Evolutionary conservation across 805 yeast species (phyloP).

Genomic region (Hanseniaspora lindneri): DNA sequence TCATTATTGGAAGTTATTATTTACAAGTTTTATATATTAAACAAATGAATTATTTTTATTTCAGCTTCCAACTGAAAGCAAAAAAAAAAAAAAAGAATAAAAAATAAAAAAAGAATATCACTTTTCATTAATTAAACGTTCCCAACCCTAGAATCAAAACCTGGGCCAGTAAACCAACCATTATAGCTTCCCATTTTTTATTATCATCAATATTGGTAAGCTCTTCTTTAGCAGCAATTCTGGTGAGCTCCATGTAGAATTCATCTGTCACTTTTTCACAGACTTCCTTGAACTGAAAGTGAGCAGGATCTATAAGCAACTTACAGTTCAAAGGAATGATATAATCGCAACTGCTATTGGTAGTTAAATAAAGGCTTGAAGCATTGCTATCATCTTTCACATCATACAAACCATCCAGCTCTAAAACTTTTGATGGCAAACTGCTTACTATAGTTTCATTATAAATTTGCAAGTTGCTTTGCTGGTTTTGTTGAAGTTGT

Average conservation of each 20-base stretch:
- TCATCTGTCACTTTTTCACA: constrained; percentile 9
- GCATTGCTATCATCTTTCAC: not conserved
- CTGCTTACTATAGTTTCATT: constrained; percentile 8
- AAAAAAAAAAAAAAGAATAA: too few species aligned
- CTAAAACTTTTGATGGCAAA: not conserved
- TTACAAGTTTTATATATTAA: not conserved
- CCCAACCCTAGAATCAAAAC: constrained; percentile 9
- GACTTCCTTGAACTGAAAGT: constrained; percentile 1
- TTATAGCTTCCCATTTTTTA: constrained; percentile 10
- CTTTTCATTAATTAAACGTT: constrained; percentile 1
- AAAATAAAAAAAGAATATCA: not conserved
- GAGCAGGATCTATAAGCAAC: constrained; percentile 1
- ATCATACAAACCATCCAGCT: not conserved
- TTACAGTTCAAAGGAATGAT: constrained; percentile 11
- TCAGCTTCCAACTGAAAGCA: too few species aligned
- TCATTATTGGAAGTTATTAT: not conserved
- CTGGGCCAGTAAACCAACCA: constrained; percentile 12
- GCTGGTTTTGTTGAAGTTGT: not conserved
- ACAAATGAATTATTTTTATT: not conserved
- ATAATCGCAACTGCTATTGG: not conserved
- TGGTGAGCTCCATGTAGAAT: constrained; percentile 5
- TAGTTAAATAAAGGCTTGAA: too few species aligned
- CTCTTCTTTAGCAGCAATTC: constrained; percentile 4
- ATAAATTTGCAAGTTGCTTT: constrained; percentile 9
- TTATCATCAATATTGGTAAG: not conserved